Base-by-base conservation (phyloP, 2,329 filamentous ascomycete species). In the Botryotinia calthae region DNA sequence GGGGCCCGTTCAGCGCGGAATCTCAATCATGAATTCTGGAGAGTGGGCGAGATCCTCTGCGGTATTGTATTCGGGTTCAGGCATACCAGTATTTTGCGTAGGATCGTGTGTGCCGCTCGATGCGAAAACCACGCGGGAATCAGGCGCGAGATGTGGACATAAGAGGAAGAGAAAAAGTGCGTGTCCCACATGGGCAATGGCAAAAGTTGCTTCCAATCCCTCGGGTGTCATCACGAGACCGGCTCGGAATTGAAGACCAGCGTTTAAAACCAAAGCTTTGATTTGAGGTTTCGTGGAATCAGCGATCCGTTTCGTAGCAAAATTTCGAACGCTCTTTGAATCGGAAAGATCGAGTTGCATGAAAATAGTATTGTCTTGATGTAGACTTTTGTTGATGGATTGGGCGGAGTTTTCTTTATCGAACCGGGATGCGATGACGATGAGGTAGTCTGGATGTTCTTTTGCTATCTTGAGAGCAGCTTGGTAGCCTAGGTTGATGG, bases 141-240 rank as follows among this genome's bases (percentile, higher is more conserved):
- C 78, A 0, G 76, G 66, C 4, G 82, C 82, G 10, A 86, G 78
- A 61, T 80, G 67, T 0, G 84, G 82, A 5, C 78, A 79, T 4
- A 88, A 81, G 5, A 87, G 82, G 71, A 84, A 83, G 76, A 86
- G 85, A 0, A 88, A 82, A 2, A 87, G 78, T 22, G 85, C 83
- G 75, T 88, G 85, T 8, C 86, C 86, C 59, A 87, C 81, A 74
- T 87, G 85, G 72, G 82, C 85, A 74, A 86, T 81, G 7, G 80
- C 85, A 75, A 88, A 88, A 10, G 83, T 85, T 46, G 77, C 75
- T 76, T 88, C 86, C 58, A 86, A 77, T 12, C 84, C 83, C 31
- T 87, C 83, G 0, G 69, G 73, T 0, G 82, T 84, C 65, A 82
- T 81, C 0, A 83, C 82, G 65, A 66, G 59, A 16, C 12, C 46